Evolutionary conservation across 768 basidiomycete species (phyloP), one percentile per base, ranked within the genome.

Genomic region (Leccinum uliginosum): DNA sequence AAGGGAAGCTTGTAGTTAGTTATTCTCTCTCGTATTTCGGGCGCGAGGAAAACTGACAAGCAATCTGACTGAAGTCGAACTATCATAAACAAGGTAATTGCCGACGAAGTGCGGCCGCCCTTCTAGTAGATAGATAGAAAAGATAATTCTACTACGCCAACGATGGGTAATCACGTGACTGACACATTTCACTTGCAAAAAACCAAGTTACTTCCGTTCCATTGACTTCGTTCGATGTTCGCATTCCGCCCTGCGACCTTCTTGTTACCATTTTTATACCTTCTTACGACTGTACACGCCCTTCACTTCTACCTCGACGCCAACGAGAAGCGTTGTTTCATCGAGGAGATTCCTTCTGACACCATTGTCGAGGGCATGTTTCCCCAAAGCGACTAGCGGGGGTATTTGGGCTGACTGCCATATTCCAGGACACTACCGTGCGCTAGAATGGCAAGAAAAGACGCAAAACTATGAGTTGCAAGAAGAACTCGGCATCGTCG

Each of bases 271-370:
- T 75, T 78, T 17, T 73, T 79, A 56, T 65, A 75, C 53, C 62
- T 78, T 60, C 70, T 75, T 23, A 73, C 77, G 40, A 67, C 78
- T 19, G 80, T 77, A 17, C 81, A 86, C 69, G 93, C 91, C 27
- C 85, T 99, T 26, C 97, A 99, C 70, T 97, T 98, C 74, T 99
- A 99, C 71, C 83, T 99, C 56, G 93, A 97, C 69, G 86, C 93
- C 17, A 89, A 91, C 67, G 92, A 97, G 72, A 87, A 89, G 66
- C 83, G 90, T 49, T 99, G 97, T 71, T 98, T 98, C 75, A 83
- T 98, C 57, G 97, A 98, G 69, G 97, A 99, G 71, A 77, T 98
- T 19, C 96, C 97, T 12, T 85, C 86, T 3, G 89, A 96, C 72
- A 98, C 94, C n/a, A 86, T 94, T 27, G 91, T 96, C 35, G 91